These are phyloP conservation scores for Limtongia smithiae DNA, from an alignment of 805 yeast species.

Conservation along the genomic window DNA sequence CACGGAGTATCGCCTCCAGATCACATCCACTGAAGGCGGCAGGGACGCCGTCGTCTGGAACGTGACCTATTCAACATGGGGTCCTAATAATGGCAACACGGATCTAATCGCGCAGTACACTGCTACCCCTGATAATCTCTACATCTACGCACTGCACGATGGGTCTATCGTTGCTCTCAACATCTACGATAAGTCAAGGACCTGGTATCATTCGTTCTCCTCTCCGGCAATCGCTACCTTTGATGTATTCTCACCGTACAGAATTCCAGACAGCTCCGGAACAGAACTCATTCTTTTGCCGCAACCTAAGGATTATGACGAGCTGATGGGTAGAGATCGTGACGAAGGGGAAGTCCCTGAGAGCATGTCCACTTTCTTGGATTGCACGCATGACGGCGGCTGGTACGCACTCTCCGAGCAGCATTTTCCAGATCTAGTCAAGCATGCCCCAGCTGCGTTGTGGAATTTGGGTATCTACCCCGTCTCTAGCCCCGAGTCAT, in stretches of 20 bases:
- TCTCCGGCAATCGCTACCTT: constrained; percentile 34
- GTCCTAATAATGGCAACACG: constrained; percentile 78
- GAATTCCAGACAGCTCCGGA: neutral
- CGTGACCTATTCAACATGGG: constrained; percentile 84
- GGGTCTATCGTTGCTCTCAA: constrained; percentile 69
- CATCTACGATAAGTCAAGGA: constrained; percentile 41
- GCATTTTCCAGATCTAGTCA: constrained; percentile 76
- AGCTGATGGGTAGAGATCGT: constrained; percentile 4
- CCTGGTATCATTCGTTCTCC: constrained; percentile 29
- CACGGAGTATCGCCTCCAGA: constrained; percentile 43
- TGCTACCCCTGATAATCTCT: constrained; percentile 55
- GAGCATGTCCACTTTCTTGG: constrained; percentile 54
- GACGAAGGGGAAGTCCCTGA: constrained; percentile 5
- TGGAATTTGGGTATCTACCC: constrained; percentile 39
- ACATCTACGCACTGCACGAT: constrained; percentile 81
- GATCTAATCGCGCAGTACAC: constrained; percentile 49
- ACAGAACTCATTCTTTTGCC: constrained; percentile 36
- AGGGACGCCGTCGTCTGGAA: constrained; percentile 72
- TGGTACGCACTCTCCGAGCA: constrained; percentile 85
- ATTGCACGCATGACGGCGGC: constrained; percentile 52
- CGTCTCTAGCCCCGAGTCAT: constrained; percentile 8
- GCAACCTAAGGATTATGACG: constrained; percentile 36
- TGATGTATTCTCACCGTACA: constrained; percentile 47
- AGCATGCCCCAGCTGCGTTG: constrained; percentile 70
- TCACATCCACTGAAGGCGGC: constrained; percentile 66